These are phyloP conservation scores for Neltuma alba DNA, from an alignment of 306 rosid genomes.

Conservation along the genomic window DNA sequence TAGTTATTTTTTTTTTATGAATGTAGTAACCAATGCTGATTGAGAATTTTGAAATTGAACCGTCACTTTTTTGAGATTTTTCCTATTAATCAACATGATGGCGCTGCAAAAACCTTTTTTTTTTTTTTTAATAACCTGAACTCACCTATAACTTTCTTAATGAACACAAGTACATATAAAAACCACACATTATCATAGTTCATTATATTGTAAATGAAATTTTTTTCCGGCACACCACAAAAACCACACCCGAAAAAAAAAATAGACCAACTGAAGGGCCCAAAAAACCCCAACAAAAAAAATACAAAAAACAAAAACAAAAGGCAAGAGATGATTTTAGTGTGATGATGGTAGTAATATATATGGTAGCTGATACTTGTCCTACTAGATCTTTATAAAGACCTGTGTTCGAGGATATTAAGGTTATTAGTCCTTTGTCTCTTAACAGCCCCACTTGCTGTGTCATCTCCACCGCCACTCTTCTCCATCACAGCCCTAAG, in stretches of 20 bases:
- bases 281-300: no score
- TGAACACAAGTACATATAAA: constrained; percentile 28
- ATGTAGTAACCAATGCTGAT: no score
- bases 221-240: constrained; percentile 44
- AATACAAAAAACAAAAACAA: not conserved
- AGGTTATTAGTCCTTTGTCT: constrained; percentile 85
- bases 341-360: not conserved
- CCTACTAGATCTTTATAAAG: constrained; percentile 40
- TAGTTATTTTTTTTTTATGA: no score
- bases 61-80: no score
- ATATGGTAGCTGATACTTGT: not conserved
- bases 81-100: not conserved
- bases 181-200: constrained; percentile 50
- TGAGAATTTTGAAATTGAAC: no score
- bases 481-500: constrained; percentile 90
- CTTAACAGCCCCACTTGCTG: constrained; percentile 71
- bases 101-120: no score
- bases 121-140: not conserved
- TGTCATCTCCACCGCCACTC: constrained; percentile 55
- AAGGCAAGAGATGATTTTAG: not conserved
- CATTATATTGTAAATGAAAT: constrained; percentile 32
- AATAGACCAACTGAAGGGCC: not conserved
- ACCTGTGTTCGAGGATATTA: constrained; percentile 59
- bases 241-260: constrained; percentile 46
- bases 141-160: not conserved